phyloP scores from a whole-genome alignment of 2,329 filamentous ascomycete species.

The Talaromyces rugulosus region DNA sequence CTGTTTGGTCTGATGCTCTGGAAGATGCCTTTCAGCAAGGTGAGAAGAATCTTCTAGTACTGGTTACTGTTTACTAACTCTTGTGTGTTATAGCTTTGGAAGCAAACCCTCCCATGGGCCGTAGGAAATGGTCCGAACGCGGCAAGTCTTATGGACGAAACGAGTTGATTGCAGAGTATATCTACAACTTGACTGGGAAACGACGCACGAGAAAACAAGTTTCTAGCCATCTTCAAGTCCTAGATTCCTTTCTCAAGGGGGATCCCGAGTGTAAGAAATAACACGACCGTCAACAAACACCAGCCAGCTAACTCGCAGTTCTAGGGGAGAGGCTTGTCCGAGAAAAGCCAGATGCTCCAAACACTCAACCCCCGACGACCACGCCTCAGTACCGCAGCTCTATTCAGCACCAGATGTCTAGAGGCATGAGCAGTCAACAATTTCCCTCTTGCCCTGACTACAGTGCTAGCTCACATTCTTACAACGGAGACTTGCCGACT shows the following conservation, averaged over 20 bases:
- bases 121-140: constrained; percentile 49
- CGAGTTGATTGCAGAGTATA: constrained; percentile 58
- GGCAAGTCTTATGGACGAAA: constrained; percentile 57
- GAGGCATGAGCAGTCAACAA: constrained; percentile 24
- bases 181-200: constrained; percentile 52
- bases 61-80: constrained; percentile 11
- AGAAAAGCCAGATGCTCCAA: constrained; percentile 31
- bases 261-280: constrained; percentile 48
- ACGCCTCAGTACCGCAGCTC: constrained; percentile 30
- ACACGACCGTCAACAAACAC: not conserved
- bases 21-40: constrained; percentile 48
- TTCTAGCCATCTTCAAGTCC: constrained; percentile 61
- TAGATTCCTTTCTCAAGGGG: constrained; percentile 53
- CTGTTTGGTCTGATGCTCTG: constrained; percentile 43
- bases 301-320: constrained; percentile 10
- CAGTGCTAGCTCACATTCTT: constrained; percentile 29
- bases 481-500: constrained; percentile 29
- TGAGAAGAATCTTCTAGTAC: constrained; percentile 18
- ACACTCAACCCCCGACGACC: constrained; percentile 25
- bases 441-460: constrained; percentile 28
- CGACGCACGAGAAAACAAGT: constrained; percentile 55
- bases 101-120: constrained; percentile 55
- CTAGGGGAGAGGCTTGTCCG: constrained; percentile 37
- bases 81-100: constrained; percentile 41
- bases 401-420: constrained; percentile 28